Base-by-base conservation (phyloP, 176 grass and related monocot species). In the Luzula sylvatica region DNA sequence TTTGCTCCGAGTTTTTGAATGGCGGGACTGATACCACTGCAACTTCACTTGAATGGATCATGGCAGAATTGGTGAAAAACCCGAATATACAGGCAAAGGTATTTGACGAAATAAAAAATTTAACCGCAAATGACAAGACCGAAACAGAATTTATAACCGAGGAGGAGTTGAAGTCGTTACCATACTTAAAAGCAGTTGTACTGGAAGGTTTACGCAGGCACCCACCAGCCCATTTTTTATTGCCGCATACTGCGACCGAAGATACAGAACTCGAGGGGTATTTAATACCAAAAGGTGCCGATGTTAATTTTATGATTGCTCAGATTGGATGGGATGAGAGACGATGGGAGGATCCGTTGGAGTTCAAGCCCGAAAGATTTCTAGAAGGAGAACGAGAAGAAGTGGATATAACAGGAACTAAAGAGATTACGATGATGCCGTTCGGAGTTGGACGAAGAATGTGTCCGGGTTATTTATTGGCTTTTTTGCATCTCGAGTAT, bases 371-470 rank as follows among this genome's bases (percentile, higher is more conserved):
- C 14, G 79, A 83, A 20, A 20, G 86, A 59, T 89, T 89, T 67
- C 1, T 83, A 56, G 66, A 71, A 2, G 85, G 75, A 2, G 67
- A 76, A 53, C 67, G 61, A 3, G 59, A 47, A 16, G 52, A 8
- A 22, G 74, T 83, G 55, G 71, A 83, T 44, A 13, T 88, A 11
- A 83, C 49, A 0, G 76, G 67, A 9, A 84, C 72, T 19, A 61
- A 52, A 50, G 72, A 81, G 69, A 84, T 84, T 26, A 84, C 67
- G 68, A 90, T 90, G 86, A 90, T 84, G 68, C 76, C 86, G 1
- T 90, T 90, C 8, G 80, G 86, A 20, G 80, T 47, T 0, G 86
- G 86, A n/a, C 44, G 86, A n/a, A 25, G 86, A 26, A 70, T 79
- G 57, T 90, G 86, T 60, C 86, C 86, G 0, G 80, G 72, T 0